Evolutionary conservation across 23 red algal species (phyloP).

Genomic region (Gracilaria vermiculophylla): DNA sequence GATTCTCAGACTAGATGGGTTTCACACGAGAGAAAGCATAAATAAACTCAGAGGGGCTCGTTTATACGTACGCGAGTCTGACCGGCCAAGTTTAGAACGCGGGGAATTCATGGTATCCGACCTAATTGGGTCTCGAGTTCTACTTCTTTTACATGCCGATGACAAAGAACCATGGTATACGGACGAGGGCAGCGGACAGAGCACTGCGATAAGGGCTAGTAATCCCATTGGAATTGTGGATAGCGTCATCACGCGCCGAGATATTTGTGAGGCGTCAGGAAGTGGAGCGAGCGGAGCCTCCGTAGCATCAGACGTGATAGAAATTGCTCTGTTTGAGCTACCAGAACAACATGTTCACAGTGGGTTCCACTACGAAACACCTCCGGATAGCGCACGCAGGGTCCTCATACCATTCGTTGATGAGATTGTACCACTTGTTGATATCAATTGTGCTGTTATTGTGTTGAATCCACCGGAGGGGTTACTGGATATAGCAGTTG

Average conservation of each 20-base stretch:
- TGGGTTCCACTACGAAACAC: slow-evolving; percentile 3
- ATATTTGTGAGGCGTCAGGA: slow-evolving; percentile 50
- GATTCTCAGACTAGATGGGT: slow-evolving; percentile 41
- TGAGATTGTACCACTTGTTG: slow-evolving; percentile 78
- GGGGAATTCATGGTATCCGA: slow-evolving; percentile 71
- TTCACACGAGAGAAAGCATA: slow-evolving; percentile 23
- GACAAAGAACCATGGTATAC: background rate
- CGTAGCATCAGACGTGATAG: slow-evolving; percentile 56
- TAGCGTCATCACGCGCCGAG: slow-evolving; percentile 67
- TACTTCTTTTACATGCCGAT: background rate
- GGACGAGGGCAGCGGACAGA: background rate
- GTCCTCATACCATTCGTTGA: slow-evolving; percentile 86
- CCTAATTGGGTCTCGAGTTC: slow-evolving; percentile 43
- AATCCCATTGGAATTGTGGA: slow-evolving; percentile 55
- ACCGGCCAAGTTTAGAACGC: slow-evolving; percentile 35
- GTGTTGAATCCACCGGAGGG: slow-evolving; percentile 80
- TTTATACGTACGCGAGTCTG: slow-evolving; percentile 57
- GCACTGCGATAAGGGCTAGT: background rate
- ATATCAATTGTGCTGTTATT: slow-evolving; percentile 46
- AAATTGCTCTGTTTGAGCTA: slow-evolving; percentile 58
- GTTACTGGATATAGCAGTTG: slow-evolving; percentile 77
- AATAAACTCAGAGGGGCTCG: slow-evolving; percentile 47
- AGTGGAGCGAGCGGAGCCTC: slow-evolving; percentile 19
- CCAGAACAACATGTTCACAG: background rate
- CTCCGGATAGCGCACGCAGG: slow-evolving; percentile 14